A percentile compares a stretch with the other conserved stretches of the same genome.
phyloP scores from a whole-genome alignment of 1,284 basidiomycete genomes.

The Abortiporus biennis region DNA sequence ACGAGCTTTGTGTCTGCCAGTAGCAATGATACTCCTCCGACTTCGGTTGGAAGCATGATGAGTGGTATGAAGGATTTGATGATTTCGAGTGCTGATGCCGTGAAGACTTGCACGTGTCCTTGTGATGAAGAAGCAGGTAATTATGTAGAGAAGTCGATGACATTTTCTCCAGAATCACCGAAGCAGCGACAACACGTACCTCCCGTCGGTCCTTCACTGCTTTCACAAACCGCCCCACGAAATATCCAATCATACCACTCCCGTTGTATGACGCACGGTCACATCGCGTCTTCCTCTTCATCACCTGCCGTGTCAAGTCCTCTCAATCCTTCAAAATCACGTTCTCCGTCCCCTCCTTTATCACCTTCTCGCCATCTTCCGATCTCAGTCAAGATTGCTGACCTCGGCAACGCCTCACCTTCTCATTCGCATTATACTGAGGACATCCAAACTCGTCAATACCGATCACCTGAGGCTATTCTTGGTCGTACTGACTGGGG shows the following conservation, averaged over 20 bases:
- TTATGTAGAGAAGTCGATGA: background rate
- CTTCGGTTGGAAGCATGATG: constrained; percentile 27
- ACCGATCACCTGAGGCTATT: constrained; percentile 88
- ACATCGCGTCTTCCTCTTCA: constrained; percentile 22
- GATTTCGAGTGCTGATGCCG: constrained; percentile 13
- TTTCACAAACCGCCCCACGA: constrained; percentile 59
- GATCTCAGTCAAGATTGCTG: constrained; percentile 88
- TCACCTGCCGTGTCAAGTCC: constrained; percentile 28
- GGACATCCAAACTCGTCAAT: constrained; percentile 93
- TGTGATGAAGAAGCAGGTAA: constrained; percentile 1
- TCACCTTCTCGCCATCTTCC: constrained; percentile 22
- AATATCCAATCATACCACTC: constrained; percentile 25
- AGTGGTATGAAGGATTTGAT: constrained; percentile 18
- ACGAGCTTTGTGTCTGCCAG: constrained; percentile 19
- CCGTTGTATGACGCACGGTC: constrained; percentile 14
- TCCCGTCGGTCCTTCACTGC: constrained; percentile 45
- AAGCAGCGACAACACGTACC: constrained; percentile 12
- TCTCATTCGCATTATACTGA: constrained; percentile 84
- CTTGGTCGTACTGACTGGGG: constrained; percentile 86
- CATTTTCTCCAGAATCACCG: constrained; percentile 5
- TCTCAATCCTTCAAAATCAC: constrained; percentile 13
- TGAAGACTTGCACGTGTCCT: constrained; percentile 10
- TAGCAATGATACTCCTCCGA: constrained; percentile 24
- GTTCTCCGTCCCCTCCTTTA: constrained; percentile 15
- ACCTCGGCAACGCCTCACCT: constrained; percentile 84